Evolutionary conservation across 345 rosid genomes (phyloP).

Genomic region (Eucalyptus viminalis): DNA sequence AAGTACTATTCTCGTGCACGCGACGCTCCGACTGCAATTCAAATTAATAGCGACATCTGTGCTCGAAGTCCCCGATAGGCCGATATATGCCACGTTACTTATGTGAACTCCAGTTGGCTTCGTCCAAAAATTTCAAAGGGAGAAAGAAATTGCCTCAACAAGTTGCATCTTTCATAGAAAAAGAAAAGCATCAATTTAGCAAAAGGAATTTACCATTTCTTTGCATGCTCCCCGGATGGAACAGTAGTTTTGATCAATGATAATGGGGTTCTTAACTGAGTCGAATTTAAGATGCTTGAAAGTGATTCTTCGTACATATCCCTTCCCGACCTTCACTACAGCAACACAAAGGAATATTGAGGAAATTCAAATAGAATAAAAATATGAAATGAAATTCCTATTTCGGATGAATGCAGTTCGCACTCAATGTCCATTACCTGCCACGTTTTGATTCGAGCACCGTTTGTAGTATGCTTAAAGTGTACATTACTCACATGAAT

Average conservation of each 20-base stretch:
- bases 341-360: background rate
- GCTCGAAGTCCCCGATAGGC: conserved; percentile 13
- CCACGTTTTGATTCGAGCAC: conserved; percentile 35
- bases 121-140: background rate
- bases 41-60: conserved; percentile 13
- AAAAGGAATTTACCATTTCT: conserved; percentile 4
- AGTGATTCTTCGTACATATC: conserved; percentile 7
- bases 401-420: background rate
- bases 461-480: conserved; percentile 18
- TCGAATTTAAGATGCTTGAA: conserved; percentile 6
- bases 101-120: conserved; percentile 20
- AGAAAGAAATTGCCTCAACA: background rate
- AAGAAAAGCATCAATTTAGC: background rate
- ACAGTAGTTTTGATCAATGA: conserved; percentile 29
- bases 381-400: background rate
- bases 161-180: background rate
- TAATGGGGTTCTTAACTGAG: conserved; percentile 11
- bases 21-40: conserved; percentile 14
- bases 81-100: conserved; percentile 3
- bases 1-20: conserved; percentile 11
- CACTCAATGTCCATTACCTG: conserved; percentile 1
- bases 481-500: conserved; percentile 5
- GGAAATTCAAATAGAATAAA: background rate
- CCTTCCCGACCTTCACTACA: conserved; percentile 12
- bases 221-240: conserved; percentile 5